Evolutionary conservation across 192 early-diverging fungal genomes (phyloP), one percentile per base, ranked within the genome.

Genomic region (Linnemannia schmuckeri): DNA sequence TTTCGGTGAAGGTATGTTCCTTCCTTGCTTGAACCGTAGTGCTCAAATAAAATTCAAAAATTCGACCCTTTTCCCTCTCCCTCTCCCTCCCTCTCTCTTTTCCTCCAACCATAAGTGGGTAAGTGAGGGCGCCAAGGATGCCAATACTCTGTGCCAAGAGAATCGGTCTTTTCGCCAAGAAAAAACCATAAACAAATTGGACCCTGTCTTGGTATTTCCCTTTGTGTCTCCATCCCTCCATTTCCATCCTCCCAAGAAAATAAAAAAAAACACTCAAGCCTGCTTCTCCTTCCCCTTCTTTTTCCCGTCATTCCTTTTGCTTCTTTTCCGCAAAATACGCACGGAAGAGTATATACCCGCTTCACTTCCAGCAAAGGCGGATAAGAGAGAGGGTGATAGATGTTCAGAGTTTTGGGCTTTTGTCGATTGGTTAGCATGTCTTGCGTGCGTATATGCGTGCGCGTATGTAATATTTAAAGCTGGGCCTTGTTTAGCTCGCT

Each of bases 71-170:
- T 8, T 27, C 12, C n/a, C 33, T 6, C 15, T 68, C 66, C n/a
- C 22, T 27, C 27, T 3, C n/a, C n/a, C n/a, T n/a, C n/a, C n/a
- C n/a, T n/a, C n/a, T n/a, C n/a, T n/a, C n/a, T n/a, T n/a, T n/a
- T n/a, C n/a, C n/a, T n/a, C n/a, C n/a, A n/a, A n/a, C n/a, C n/a
- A n/a, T n/a, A n/a, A n/a, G n/a, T n/a, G n/a, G n/a, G n/a, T n/a
- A 33, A 12, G 12, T 18, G 35, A 12, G 63, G 30, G 66, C 35
- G 13, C 66, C 66, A 69, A 35, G 66, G 30, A 44, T 30, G 20
- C 49, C 22, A 49, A 74, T 49, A 54, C 73, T 41, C 73, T 46
- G 30, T 46, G 73, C 73, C 73, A 74, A 74, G 73, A 74, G 73
- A 74, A 74, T 49, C 35, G 10, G 35, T 69, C 66, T 12, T 27